Conservation (phyloP, 192 early-diverging fungal genomes). For the Coemansia sp. region DNA sequence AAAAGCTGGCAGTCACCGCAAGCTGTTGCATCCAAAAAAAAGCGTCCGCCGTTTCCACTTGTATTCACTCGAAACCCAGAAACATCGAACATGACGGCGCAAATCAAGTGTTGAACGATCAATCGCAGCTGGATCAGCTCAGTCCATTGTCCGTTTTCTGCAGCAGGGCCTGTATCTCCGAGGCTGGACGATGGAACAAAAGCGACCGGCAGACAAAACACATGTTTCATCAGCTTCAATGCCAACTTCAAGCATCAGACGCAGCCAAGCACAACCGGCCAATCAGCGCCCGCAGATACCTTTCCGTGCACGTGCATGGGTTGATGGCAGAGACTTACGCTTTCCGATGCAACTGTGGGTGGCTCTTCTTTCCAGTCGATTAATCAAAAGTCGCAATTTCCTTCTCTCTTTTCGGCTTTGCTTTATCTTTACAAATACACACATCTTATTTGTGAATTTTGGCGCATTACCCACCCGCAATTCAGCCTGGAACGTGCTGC, state of each 20-base stretch:
- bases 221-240: too few relatives aligned
- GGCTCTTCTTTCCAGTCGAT: neutral
- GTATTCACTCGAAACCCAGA: neutral
- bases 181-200: too few relatives aligned
- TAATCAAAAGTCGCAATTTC: neutral
- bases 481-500: neutral
- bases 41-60: neutral
- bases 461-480: neutral
- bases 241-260: too few relatives aligned
- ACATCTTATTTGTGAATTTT: neutral
- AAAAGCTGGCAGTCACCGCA: neutral
- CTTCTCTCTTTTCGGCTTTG: neutral
- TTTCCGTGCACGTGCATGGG: neutral
- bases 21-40: neutral
- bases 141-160: neutral
- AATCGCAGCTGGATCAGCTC: neutral
- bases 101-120: neutral
- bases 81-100: neutral
- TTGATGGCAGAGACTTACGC: neutral
- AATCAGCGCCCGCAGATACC: too few relatives aligned
- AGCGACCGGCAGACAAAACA: too few relatives aligned
- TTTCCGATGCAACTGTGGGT: neutral
- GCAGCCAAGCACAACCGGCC: too few relatives aligned
- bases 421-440: neutral
- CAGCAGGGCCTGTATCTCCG: too few relatives aligned